Base-by-base conservation (phyloP, 805 yeast genomes). In the Torulaspora gathmanii region DNA sequence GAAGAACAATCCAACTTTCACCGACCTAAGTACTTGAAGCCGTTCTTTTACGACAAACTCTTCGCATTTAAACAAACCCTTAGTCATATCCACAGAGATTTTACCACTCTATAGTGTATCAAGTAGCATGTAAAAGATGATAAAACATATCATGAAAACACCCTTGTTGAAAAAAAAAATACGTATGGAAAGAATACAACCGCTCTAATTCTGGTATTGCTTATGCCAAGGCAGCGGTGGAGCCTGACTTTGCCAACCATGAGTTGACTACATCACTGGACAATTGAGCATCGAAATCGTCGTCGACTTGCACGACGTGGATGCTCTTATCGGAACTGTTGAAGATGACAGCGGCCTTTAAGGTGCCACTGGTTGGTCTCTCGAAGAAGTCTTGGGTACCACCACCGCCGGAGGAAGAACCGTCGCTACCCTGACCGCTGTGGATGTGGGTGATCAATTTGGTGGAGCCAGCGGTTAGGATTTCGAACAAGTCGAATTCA, bases 401-500 rank as follows among this genome's bases (percentile, higher is more conserved):
- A 65, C 91, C 95, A 59, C 96, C 97, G 67, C 87, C 88, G 44
- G 73, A 71, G 28, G 68, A 47, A 44, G 73, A 52, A 47, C 80
- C 79, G 53, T 73, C 64, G 54, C 70, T 68, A 63, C 90, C 91
- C 55, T 60, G 65, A 56, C 85, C 86, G 63, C 77, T 80, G 72
- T 91, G 98, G 60, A 91, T 70, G 64, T 88, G 93, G 46, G 86
- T 73, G 58, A 85, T 82, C 67, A 90, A 72, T 66, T 82, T 80
- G 64, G 74, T 71, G 51, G 86, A 80, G 55, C 96, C 96, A 28
- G 84, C 55, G 51, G 80, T 71, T 57, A 93, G 77, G 56, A 91
- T 76, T 78, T 93, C 99, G 61, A 91, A 93, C 60, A 89, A 74
- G 71, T 93, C 99, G 60, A 93, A 75, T 75, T 93, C 99, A 73